Evolutionary conservation across 139 green algal genomes (phyloP).

Genomic region (Tetraselmis striata): DNA sequence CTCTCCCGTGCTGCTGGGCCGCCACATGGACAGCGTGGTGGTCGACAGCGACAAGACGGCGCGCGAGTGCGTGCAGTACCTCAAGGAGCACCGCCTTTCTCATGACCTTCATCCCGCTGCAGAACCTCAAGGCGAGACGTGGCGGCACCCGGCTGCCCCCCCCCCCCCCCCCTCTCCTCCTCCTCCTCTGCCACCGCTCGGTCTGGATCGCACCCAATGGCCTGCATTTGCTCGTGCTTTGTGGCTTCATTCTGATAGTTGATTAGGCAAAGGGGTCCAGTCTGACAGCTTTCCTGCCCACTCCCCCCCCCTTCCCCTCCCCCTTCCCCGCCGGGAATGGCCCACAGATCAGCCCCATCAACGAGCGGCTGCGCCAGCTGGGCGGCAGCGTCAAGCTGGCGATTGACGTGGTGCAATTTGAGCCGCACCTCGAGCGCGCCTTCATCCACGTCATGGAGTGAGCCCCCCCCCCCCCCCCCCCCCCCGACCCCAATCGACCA

Average conservation of each 20-base stretch:
- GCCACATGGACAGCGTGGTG: slow-evolving; percentile 84
- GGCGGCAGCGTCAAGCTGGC: slow-evolving; percentile 67
- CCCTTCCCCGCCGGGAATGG: too few species aligned
- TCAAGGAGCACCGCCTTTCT: slow-evolving; percentile 57
- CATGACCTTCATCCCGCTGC: slow-evolving; percentile 86
- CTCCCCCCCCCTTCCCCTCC: too few species aligned
- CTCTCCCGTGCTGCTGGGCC: slow-evolving; percentile 75
- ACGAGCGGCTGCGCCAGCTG: slow-evolving; percentile 74
- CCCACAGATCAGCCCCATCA: slow-evolving; percentile 39
- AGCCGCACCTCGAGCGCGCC: slow-evolving; percentile 51
- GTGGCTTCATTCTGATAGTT: too few species aligned
- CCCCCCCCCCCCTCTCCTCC: too few species aligned
- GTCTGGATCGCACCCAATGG: too few species aligned
- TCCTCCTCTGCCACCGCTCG: too few species aligned
- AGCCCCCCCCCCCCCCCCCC: slow-evolving; percentile 9
- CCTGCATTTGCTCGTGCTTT: too few species aligned
- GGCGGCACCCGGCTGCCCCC: too few species aligned
- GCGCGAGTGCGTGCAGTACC: slow-evolving; percentile 56
- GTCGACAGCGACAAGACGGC: slow-evolving; percentile 69
- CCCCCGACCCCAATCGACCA: too few species aligned
- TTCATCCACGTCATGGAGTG: slow-evolving; percentile 67
- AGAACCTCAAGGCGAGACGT: slow-evolving; percentile 45
- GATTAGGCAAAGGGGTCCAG: too few species aligned
- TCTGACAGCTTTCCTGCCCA: too few species aligned
- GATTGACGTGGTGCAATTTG: slow-evolving; percentile 75